Conservation (phyloP, 2,329 filamentous ascomycete genomes). For the Fusarium napiforme region DNA sequence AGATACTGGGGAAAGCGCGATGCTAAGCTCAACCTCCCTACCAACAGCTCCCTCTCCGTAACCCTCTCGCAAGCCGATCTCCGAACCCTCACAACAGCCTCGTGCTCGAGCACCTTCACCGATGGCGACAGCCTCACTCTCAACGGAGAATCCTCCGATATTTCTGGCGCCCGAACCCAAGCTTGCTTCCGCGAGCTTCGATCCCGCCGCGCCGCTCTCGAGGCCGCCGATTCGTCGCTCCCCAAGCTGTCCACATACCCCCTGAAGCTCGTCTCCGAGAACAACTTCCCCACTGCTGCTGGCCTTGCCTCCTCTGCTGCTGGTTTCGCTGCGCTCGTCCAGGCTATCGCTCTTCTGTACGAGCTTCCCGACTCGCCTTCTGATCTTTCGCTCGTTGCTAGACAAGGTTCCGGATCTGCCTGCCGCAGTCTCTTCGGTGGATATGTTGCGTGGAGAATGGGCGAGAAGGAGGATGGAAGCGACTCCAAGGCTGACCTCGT, state of each 20-base stretch:
- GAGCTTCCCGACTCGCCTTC: conserved; percentile 82
- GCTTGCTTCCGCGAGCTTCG: conserved; percentile 92
- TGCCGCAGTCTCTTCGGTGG: conserved; percentile 94
- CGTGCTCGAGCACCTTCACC: conserved; percentile 80
- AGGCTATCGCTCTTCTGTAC: conserved; percentile 93
- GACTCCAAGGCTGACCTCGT: conserved; percentile 92
- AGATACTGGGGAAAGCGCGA: conserved; percentile 97
- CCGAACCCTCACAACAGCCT: conserved; percentile 94
- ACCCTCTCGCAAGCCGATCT: conserved; percentile 95
- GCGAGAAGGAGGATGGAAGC: conserved; percentile 77
- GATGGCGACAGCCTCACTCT: conserved; percentile 78
- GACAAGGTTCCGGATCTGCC: conserved; percentile 94
- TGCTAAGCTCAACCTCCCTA: conserved; percentile 91
- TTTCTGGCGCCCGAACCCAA: conserved; percentile 89
- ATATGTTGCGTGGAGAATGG: conserved; percentile 94
- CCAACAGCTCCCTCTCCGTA: conserved; percentile 96
- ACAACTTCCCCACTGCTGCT: conserved; percentile 98
- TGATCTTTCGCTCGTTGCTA: conserved; percentile 87
- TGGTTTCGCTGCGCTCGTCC: conserved; percentile 76
- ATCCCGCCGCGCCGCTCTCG: conserved; percentile 78
- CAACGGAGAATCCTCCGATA: conserved; percentile 84
- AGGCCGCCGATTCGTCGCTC: conserved; percentile 76
- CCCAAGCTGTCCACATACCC: conserved; percentile 82
- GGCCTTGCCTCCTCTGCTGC: conserved; percentile 81
- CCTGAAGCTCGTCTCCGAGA: conserved; percentile 90